Evolutionary conservation across 1,284 basidiomycete species (phyloP), one percentile per base, ranked within the genome.

Genomic region (Mycosarcoma mackinlayi): DNA sequence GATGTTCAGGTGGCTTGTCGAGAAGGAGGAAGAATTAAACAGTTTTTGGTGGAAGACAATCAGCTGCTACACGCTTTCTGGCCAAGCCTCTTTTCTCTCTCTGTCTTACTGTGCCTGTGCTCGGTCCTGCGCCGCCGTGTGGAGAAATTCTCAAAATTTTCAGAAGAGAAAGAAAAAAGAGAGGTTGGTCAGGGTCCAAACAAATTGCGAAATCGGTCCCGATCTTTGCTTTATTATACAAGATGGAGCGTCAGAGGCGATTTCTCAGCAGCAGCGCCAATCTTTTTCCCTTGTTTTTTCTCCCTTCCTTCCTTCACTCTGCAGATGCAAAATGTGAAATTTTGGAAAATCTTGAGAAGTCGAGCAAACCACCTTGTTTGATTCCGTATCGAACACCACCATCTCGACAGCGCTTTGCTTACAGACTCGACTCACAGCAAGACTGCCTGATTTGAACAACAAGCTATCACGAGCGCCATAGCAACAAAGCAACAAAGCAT

Each of bases 131-230:
- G 53, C 50, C 45, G 8, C 25, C 21, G 51, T 63, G 62, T 56
- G 52, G 57, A 66, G 48, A 55, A 50, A 24, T 34, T 54, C 53
- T 45, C 44, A 47, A 65, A 59, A 59, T 33, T 52, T 66, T 66
- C 31, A 28, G 44, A 44, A 57, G 34, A 56, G 48, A 47, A 19
- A 8, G 38, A 49, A 50, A 44, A 27, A 8, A 14, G 7, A 27
- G 38, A 33, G 37, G n/a, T 8, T 38, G 8, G 19, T 38, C 52
- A 62, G 59, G 59, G 59, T 62, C 52, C 59, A 49, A 23, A 40
- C 38, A 41, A 40, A 59, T 44, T 41, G 31, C n/a, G n/a, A 10
- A 39, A n/a, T 23, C 30, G 40, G 44, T 53, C 49, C 63, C 63
- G 64, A 67, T 61, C 33, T 38, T 4, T 16, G 30, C 18, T 52